Evolutionary conservation across 345 rosid species (phyloP).

Genomic region (Arabis hirsuta): DNA sequence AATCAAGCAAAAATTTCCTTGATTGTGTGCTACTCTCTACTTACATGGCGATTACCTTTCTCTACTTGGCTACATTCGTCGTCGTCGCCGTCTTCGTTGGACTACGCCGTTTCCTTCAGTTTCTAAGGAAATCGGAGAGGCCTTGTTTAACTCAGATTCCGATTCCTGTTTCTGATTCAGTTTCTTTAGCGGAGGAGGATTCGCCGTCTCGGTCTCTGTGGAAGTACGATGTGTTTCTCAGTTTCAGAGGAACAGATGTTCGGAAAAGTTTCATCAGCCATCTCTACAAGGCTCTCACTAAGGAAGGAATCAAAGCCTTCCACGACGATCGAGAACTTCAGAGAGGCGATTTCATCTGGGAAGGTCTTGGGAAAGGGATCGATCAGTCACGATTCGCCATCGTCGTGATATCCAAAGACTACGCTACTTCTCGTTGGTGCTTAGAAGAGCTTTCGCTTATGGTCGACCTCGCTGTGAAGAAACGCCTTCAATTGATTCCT

Average conservation of each 20-base stretch:
- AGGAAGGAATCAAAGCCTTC: slow-evolving; percentile 26
- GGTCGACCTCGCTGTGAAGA: neutral
- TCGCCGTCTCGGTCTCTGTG: slow-evolving; percentile 22
- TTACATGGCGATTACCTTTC: neutral
- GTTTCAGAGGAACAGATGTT: slow-evolving; percentile 35
- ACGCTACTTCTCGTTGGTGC: slow-evolving; percentile 34
- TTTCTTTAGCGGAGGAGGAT: neutral
- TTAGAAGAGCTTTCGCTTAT: slow-evolving; percentile 27
- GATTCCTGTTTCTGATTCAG: slow-evolving; percentile 5
- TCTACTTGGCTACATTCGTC: neutral
- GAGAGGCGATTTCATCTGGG: slow-evolving; percentile 8
- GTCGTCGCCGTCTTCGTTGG: neutral
- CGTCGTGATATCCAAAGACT: slow-evolving; percentile 22
- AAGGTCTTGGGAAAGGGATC: slow-evolving; percentile 29
- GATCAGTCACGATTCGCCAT: slow-evolving; percentile 19
- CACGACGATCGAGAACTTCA: slow-evolving; percentile 19
- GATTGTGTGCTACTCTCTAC: neutral
- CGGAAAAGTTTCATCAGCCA: slow-evolving; percentile 25
- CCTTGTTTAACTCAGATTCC: neutral
- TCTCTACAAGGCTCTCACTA: neutral
- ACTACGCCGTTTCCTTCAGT: neutral
- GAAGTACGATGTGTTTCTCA: slow-evolving; percentile 37
- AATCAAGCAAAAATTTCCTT: neutral
- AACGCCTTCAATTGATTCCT: slow-evolving; percentile 23
- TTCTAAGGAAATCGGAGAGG: neutral